Base-by-base conservation (phyloP, 2,329 filamentous ascomycete species). In the Exophiala oligosperma region DNA sequence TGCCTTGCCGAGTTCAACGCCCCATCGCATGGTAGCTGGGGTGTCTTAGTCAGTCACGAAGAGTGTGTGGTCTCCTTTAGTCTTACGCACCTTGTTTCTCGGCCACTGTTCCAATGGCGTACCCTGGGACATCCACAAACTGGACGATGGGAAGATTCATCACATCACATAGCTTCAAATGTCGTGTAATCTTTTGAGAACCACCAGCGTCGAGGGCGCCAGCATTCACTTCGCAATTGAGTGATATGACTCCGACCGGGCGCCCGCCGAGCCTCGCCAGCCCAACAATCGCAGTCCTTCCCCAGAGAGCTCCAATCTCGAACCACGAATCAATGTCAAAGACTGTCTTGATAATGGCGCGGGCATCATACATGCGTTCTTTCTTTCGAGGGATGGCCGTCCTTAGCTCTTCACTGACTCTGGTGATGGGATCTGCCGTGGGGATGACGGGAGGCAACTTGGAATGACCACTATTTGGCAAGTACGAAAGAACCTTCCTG, bases 61-160 rank as follows among this genome's bases (percentile, higher is more conserved):
- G 14, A 37, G 14, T 37, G 17, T 17, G 17, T 17, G 17, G 17
- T 17, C 17, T 17, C 17, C 17, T 28, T 28, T 28, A 7, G 4
- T 28, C 26, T 28, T 28, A 28, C 53, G 7, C 40, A 52, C 55
- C 49, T 52, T 47, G 40, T 48, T 57, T 52, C 69, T 88, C 85
- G 1, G 85, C 84, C 0, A 82, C 77, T 0, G 84, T 87, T 0
- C 85, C 85, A 40, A 88, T 84, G 0, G 85, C 83, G 61, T 86
- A 87, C 70, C 68, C 70, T 73, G 73, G 84, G 1, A 85, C 75
- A 67, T 87, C 84, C 3, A 87, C 76, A 60, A 87, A 86, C 66
- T 88, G 85, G 6, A 88, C 56, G 2, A 87, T 73, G 0, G 85
- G 85, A 1, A 87, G 72, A 59, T 87, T 87, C 75, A 87, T 86